A percentile compares a stretch with the other conserved stretches of the same genome.
phyloP scores from a whole-genome alignment of 495 filamentous ascomycete genomes.

The Penicillium cataractarum region DNA sequence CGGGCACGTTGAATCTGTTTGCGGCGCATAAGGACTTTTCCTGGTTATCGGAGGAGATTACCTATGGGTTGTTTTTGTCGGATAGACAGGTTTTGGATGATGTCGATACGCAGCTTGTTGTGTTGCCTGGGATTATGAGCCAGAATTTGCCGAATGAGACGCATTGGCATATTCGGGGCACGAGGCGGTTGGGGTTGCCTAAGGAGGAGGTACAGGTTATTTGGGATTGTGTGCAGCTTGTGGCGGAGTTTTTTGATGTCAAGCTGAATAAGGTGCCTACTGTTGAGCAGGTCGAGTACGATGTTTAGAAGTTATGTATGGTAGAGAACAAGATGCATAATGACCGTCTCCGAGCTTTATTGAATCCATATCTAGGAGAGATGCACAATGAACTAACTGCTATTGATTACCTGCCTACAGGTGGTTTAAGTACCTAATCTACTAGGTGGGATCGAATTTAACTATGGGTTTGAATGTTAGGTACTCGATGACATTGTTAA shows the following conservation, averaged over 20 bases:
- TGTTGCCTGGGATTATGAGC: conserved; percentile 60
- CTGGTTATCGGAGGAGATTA: conserved; percentile 48
- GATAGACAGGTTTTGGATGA: conserved; percentile 56
- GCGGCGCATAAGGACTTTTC: conserved; percentile 55
- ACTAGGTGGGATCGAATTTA: too few species aligned
- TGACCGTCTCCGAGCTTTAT: too few species aligned
- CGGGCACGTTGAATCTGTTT: conserved; percentile 45
- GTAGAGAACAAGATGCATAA: neutral
- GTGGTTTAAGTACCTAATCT: too few species aligned
- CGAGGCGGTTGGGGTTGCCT: conserved; percentile 53
- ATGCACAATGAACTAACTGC: too few species aligned
- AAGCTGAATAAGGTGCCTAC: conserved; percentile 49
- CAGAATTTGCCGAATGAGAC: conserved; percentile 58
- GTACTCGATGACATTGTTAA: too few species aligned
- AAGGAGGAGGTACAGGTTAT: conserved; percentile 53
- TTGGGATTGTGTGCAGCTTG: conserved; percentile 43
- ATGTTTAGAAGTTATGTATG: conserved; percentile 29
- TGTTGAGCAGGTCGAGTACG: conserved; percentile 51
- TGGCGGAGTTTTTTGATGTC: conserved; percentile 41
- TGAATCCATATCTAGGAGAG: too few species aligned
- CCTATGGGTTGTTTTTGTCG: conserved; percentile 61
- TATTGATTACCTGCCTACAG: too few species aligned
- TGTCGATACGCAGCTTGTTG: conserved; percentile 58
- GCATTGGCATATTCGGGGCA: conserved; percentile 61
- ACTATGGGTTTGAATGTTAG: too few species aligned